A percentile compares a stretch with the other conserved stretches of the same genome.
Conservation (phyloP, 2,329 filamentous ascomycete genomes). For the Aspergillus fumigatiaffinis region DNA sequence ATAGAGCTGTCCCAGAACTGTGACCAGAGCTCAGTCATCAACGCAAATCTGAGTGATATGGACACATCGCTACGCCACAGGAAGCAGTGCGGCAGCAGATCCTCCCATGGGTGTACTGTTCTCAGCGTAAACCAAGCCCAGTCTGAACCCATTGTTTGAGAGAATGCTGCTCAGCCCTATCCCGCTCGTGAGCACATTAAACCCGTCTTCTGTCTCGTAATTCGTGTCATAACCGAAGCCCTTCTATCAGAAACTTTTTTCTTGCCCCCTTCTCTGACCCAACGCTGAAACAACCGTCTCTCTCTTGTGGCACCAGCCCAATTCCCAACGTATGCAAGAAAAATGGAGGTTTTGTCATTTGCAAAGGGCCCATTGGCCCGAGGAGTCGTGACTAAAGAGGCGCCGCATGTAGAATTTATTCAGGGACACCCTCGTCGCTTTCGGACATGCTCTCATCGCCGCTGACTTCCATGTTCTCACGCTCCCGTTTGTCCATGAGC, state of each 20-base stretch:
- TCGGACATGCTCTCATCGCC: constrained; percentile 95
- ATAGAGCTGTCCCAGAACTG: constrained; percentile 14
- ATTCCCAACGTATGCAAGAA: neutral
- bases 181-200: constrained; percentile 18
- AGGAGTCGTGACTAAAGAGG: neutral
- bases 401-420: constrained; percentile 21
- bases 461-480: constrained; percentile 96
- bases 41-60: constrained; percentile 8
- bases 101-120: constrained; percentile 4
- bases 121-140: constrained; percentile 5
- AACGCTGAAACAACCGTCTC: neutral
- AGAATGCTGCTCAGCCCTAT: constrained; percentile 13
- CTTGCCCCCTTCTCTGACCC: neutral
- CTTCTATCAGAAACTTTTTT: constrained; percentile 23
- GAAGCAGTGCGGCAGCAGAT: constrained; percentile 3
- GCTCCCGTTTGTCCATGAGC: constrained; percentile 97
- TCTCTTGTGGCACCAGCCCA: neutral
- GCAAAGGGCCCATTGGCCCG: neutral
- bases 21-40: constrained; percentile 11
- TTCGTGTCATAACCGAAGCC: constrained; percentile 22
- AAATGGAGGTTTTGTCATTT: neutral
- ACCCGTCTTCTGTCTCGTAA: constrained; percentile 24
- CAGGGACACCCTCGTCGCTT: constrained; percentile 80
- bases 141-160: constrained; percentile 1
- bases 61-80: constrained; percentile 12